Percentiles rank a stretch among this genome's conserved stretches.
Evolutionary conservation across 306 rosid genomes (phyloP).

Genomic region (Vigna nakashimae): DNA sequence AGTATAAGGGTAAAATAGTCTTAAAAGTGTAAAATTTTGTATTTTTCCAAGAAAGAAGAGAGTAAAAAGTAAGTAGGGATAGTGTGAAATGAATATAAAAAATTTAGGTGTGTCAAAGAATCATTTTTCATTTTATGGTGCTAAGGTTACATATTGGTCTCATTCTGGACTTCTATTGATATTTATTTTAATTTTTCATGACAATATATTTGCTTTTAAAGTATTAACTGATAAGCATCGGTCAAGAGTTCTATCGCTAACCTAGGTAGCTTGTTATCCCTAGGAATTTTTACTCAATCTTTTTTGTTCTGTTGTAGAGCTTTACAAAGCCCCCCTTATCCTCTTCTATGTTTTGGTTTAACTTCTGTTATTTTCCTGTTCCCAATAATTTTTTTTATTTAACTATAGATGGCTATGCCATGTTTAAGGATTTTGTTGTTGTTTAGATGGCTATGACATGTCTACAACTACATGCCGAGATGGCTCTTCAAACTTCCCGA

Average conservation of each 20-base stretch:
- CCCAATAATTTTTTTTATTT: neutral
- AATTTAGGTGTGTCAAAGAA: no score
- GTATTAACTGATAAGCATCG: neutral
- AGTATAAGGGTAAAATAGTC: no score
- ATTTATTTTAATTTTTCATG: conserved; percentile 24
- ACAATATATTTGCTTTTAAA: neutral
- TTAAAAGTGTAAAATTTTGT: no score
- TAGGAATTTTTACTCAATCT: conserved; percentile 17
- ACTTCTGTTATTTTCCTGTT: conserved; percentile 4
- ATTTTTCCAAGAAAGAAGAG: no score
- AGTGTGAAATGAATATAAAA: no score
- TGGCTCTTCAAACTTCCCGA: conserved; percentile 96
- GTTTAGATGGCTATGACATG: conserved; percentile 86
- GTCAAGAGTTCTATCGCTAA: no score
- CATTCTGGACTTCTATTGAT: neutral
- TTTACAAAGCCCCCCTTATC: neutral
- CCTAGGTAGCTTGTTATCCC: conserved; percentile 16
- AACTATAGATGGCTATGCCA: conserved; percentile 72
- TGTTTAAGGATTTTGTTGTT: conserved; percentile 42
- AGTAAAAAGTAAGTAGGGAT: no score
- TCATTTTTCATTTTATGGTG: conserved; percentile 5
- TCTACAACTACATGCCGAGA: conserved; percentile 89
- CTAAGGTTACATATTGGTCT: conserved; percentile 3
- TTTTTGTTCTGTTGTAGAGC: conserved; percentile 22
- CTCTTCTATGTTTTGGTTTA: neutral